Conservation (phyloP, 192 early-diverging fungal genomes). For the Neocallimastix lanati region DNA sequence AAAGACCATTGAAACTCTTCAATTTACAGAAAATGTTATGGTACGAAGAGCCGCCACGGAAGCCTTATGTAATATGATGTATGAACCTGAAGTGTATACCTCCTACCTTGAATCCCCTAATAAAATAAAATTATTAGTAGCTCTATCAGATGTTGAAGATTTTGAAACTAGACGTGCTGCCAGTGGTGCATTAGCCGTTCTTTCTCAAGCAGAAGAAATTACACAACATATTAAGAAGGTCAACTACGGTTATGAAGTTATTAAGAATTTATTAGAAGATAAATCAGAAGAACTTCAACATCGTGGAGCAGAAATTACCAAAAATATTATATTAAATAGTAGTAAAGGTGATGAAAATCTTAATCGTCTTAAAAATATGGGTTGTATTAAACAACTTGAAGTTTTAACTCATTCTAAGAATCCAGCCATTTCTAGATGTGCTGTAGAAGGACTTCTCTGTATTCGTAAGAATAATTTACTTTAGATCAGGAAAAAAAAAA, state of each 20-base stretch:
- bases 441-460: not conserved
- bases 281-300: conserved; percentile 45
- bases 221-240: conserved; percentile 35
- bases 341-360: not conserved
- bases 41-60: conserved; percentile 79
- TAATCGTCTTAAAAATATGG: not conserved
- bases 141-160: conserved; percentile 76
- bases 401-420: not conserved
- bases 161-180: conserved; percentile 64
- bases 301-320: conserved; percentile 50
- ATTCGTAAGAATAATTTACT: not conserved
- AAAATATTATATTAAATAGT: conserved; percentile 21
- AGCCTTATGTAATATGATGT: conserved; percentile 82
- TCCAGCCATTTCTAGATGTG: not conserved
- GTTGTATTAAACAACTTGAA: not conserved
- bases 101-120: conserved; percentile 36
- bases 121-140: conserved; percentile 59
- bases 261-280: conserved; percentile 27
- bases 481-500: too few species aligned
- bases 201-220: conserved; percentile 30
- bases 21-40: conserved; percentile 61
- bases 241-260: conserved; percentile 27
- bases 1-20: conserved; percentile 48
- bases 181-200: conserved; percentile 66
- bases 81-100: conserved; percentile 60